These are phyloP conservation scores for Coemansia pectinata DNA, from an alignment of 192 early-diverging fungal genomes.

Conservation along the genomic window DNA sequence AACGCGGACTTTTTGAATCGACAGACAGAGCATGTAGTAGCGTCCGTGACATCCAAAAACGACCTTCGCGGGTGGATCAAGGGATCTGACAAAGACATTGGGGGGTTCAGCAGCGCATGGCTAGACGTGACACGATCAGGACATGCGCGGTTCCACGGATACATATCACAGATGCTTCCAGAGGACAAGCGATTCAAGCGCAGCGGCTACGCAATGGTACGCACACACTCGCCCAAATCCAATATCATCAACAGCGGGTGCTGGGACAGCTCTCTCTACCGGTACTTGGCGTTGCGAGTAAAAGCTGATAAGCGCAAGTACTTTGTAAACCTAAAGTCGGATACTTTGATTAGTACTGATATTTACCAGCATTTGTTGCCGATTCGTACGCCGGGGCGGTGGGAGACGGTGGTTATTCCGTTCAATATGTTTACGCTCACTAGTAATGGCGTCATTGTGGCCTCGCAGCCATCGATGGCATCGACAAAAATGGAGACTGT, in stretches of 20 bases:
- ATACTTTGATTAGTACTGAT: constrained; percentile 77
- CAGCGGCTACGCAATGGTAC: constrained; percentile 91
- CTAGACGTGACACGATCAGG: constrained; percentile 70
- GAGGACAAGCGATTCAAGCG: constrained; percentile 66
- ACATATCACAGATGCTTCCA: constrained; percentile 77
- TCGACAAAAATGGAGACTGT: constrained; percentile 84
- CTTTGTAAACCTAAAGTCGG: constrained; percentile 90
- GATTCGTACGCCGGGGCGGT: constrained; percentile 81
- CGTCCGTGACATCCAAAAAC: constrained; percentile 60
- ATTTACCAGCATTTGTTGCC: constrained; percentile 93
- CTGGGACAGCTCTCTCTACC: constrained; percentile 84
- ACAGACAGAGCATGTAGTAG: constrained; percentile 72
- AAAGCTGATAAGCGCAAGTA: constrained; percentile 83
- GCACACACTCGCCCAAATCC: constrained; percentile 69
- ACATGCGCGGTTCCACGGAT: constrained; percentile 76
- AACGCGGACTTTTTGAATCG: constrained; percentile 57
- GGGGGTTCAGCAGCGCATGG: constrained; percentile 75
- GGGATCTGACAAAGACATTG: constrained; percentile 92
- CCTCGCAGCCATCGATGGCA: constrained; percentile 83
- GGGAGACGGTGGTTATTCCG: constrained; percentile 92
- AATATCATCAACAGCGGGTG: constrained; percentile 73
- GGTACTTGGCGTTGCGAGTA: constrained; percentile 81
- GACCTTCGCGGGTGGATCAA: constrained; percentile 76
- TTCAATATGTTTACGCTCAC: constrained; percentile 93
- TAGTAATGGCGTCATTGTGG: constrained; percentile 82